Conservation (phyloP, 2,329 filamentous ascomycete genomes). For the Fusarium clavum region DNA sequence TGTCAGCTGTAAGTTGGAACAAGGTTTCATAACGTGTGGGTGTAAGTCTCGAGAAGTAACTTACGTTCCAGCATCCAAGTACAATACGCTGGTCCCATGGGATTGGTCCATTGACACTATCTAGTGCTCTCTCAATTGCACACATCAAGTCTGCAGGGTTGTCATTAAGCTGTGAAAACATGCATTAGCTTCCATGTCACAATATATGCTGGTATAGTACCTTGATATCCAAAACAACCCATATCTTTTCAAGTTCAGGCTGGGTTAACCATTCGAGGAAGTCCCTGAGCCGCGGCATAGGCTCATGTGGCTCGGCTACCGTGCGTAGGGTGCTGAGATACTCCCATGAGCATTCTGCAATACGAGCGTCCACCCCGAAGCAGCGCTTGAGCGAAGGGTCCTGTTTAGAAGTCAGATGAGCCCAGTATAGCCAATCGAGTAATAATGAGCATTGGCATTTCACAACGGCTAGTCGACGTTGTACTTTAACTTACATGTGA, state of each 20-base stretch:
- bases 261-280: conserved; percentile 77
- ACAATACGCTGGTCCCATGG: conserved; percentile 81
- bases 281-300: conserved; percentile 80
- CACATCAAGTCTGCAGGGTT: conserved; percentile 76
- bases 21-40: not conserved
- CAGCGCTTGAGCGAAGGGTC: conserved; percentile 83
- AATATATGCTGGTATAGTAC: conserved; percentile 54
- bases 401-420: conserved; percentile 54
- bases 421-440: not conserved
- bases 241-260: conserved; percentile 74
- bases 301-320: conserved; percentile 72
- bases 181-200: conserved; percentile 21
- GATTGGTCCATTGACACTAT: conserved; percentile 58
- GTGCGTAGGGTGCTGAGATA: conserved; percentile 78
- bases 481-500: conserved; percentile 71
- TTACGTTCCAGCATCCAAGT: conserved; percentile 84
- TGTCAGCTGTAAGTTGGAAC: conserved; percentile 9
- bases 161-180: conserved; percentile 70
- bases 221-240: conserved; percentile 92
- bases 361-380: conserved; percentile 78
- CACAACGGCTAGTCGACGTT: not conserved
- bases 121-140: conserved; percentile 73
- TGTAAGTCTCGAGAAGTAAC: conserved; percentile 21
- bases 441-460: not conserved
- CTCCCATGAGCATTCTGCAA: conserved; percentile 81